Conservation (phyloP, 2,329 filamentous ascomycete genomes). For the Colletotrichum sublineola region DNA sequence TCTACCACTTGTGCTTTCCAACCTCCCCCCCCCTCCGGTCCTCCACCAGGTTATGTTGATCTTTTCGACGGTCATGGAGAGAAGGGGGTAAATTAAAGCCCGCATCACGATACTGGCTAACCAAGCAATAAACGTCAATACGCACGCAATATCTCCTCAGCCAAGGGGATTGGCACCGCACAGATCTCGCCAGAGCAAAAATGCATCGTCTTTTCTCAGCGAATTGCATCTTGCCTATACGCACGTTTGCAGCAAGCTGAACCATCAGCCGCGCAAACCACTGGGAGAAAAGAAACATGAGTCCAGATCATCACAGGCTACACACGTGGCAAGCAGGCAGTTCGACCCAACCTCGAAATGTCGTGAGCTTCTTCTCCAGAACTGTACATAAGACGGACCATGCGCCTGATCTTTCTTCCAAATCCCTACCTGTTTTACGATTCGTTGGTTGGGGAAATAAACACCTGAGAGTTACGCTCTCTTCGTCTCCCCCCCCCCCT, state of each 20-base stretch:
- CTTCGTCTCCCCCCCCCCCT: too few species aligned
- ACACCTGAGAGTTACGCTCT: background rate
- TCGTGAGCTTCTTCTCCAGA: background rate
- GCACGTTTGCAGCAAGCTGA: background rate
- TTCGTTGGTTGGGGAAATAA: background rate
- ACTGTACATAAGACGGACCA: conserved; percentile 10
- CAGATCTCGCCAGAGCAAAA: background rate
- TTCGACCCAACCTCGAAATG: conserved; percentile 3
- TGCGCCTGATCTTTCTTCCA: conserved; percentile 10
- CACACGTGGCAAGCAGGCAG: conserved; percentile 20
- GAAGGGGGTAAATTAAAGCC: background rate
- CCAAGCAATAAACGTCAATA: background rate
- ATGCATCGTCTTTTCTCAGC: background rate
- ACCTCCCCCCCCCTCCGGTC: background rate
- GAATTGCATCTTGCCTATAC: conserved; percentile 1
- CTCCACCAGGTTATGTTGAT: background rate
- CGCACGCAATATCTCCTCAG: background rate
- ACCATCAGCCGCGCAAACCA: conserved; percentile 6
- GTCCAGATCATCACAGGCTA: background rate
- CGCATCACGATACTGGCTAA: background rate
- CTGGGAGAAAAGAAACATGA: background rate
- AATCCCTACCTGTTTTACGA: background rate
- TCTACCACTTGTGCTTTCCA: background rate
- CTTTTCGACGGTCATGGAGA: background rate
- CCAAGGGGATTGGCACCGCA: background rate